A percentile compares a stretch with the other conserved stretches of the same genome.
phyloP scores from a whole-genome alignment of 106 monocot species.

The Acorus calamus region DNA sequence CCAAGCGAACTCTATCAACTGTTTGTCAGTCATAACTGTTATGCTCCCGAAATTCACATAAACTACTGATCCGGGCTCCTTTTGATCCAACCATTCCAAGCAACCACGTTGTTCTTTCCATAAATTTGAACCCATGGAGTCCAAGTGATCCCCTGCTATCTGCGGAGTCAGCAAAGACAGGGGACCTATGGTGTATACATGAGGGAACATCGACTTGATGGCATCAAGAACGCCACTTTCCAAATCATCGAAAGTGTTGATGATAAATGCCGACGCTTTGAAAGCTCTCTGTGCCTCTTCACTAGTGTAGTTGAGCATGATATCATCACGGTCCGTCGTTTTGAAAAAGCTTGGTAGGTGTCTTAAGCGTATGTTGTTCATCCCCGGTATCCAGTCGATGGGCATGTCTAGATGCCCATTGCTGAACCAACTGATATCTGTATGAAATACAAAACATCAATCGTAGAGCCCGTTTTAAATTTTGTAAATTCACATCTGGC shows the following conservation, averaged over 20 bases:
- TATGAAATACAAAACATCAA: background rate
- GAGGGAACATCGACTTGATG: background rate
- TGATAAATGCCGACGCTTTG: background rate
- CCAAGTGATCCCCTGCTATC: too few relatives aligned
- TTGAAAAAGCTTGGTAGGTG: constrained; percentile 11
- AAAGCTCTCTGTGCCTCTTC: background rate
- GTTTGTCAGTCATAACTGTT: too few relatives aligned
- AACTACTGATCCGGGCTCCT: too few relatives aligned
- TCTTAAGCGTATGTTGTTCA: constrained; percentile 2
- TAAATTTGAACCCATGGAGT: too few relatives aligned
- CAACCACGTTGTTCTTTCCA: too few relatives aligned
- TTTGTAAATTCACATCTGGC: too few relatives aligned
- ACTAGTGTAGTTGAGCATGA: constrained; percentile 1
- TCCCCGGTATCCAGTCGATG: constrained; percentile 5
- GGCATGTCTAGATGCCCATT: constrained; percentile 13
- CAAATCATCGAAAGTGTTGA: constrained; percentile 8
- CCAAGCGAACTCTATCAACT: too few relatives aligned
- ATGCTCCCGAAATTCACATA: too few relatives aligned
- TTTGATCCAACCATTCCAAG: too few relatives aligned
- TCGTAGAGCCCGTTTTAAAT: too few relatives aligned
- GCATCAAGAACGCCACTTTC: constrained; percentile 1
- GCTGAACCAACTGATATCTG: constrained; percentile 6
- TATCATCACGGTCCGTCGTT: constrained; percentile 3
- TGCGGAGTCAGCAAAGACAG: constrained; percentile 8
- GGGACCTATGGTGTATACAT: constrained; percentile 6